Conservation (phyloP, 2,329 filamentous ascomycete genomes). For the Remersonia thermophila region DNA sequence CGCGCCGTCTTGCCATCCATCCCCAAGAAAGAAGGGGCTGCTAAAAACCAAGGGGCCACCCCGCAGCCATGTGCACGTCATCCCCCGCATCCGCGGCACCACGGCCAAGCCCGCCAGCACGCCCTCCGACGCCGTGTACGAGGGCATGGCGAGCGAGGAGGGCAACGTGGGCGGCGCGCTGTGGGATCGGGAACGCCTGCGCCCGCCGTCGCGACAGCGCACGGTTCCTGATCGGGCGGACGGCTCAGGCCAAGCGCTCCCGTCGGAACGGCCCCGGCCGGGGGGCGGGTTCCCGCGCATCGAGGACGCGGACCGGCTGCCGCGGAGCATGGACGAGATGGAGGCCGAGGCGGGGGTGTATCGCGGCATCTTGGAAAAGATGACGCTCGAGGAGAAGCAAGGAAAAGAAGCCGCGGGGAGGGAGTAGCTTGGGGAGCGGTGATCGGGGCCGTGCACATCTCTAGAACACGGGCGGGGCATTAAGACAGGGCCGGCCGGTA, state of each 20-base stretch:
- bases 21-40: no score
- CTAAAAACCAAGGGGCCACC: no score
- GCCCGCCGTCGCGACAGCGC: not conserved
- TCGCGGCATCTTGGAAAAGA: conserved; percentile 34
- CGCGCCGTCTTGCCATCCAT: no score
- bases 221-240: no score
- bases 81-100: conserved; percentile 55
- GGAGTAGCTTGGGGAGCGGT: no score
- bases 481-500: no score
- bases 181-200: conserved; percentile 38
- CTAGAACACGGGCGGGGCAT: no score
- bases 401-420: not conserved
- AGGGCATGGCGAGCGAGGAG: conserved; percentile 68
- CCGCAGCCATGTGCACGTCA: conserved; percentile 70
- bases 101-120: conserved; percentile 26
- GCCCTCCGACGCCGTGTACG: conserved; percentile 66
- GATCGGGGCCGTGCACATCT: no score
- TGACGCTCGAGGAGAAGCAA: conserved; percentile 20
- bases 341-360: conserved; percentile 60
- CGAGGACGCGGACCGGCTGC: conserved; percentile 56
- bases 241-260: no score
- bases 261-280: conserved; percentile 31
- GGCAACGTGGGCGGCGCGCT: conserved; percentile 68
- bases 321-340: conserved; percentile 67
- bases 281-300: conserved; percentile 52